Percentiles rank a stretch among this genome's conserved stretches.
phyloP scores from a whole-genome alignment of 2,329 filamentous ascomycete genomes.

The Aspergillus viridinutans region DNA sequence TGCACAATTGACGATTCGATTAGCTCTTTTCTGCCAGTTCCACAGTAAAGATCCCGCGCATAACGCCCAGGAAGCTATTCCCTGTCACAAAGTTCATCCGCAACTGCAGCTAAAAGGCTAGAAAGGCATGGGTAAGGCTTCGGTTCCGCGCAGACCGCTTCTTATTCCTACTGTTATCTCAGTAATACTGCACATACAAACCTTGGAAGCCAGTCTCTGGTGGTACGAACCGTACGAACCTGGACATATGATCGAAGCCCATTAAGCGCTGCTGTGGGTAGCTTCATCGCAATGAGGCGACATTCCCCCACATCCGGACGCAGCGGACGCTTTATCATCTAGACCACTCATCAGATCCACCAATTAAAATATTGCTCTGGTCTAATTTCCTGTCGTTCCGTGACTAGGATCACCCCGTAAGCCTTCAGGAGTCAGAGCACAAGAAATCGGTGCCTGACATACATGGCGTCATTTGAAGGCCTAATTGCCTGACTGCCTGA shows the following conservation, averaged over 20 bases:
- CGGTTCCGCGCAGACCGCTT: conserved; percentile 18
- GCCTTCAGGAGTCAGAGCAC: neutral
- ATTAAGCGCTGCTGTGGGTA: neutral
- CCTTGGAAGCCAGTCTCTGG: neutral
- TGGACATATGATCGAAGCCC: neutral
- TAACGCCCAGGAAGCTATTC: neutral
- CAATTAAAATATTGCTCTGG: neutral
- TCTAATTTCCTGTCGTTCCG: neutral
- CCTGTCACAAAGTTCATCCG: neutral
- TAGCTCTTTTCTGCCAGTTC: neutral
- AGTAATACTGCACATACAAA: conserved; percentile 1
- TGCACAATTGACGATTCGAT: neutral
- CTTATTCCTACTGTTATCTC: conserved; percentile 7
- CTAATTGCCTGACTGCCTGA: neutral
- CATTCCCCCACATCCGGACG: neutral
- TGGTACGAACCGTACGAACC: neutral
- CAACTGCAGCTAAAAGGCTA: neutral
- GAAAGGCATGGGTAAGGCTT: neutral
- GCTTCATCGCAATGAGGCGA: neutral
- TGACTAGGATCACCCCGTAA: neutral
- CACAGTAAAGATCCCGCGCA: neutral
- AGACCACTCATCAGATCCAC: neutral
- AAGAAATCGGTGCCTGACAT: neutral
- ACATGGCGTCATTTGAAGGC: neutral
- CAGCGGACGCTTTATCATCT: neutral